Evolutionary conservation across 495 filamentous ascomycete genomes (phyloP), one percentile per base, ranked within the genome.

Genomic region (Opeltia flavorubescens): DNA sequence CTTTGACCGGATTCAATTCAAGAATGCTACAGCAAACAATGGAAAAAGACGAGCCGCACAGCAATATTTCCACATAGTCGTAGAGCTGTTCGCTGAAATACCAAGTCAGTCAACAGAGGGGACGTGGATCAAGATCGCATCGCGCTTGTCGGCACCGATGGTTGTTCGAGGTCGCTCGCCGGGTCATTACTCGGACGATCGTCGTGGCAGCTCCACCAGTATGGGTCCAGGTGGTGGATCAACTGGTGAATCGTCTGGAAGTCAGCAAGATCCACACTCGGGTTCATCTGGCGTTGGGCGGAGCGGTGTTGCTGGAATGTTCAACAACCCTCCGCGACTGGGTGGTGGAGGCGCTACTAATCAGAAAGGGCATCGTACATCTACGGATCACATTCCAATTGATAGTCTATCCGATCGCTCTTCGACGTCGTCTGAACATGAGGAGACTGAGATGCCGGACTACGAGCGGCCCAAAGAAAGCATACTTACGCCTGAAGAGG

Each of bases 1-100:
- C 1, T 96, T 95, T 58, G 89, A 95, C 54, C 78, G 89, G 2
- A 94, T 95, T 35, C 89, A 96, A 56, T 96, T 96, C 70, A 94
- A 94, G 59, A 84, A 84, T 43, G 91, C 89, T 1, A 96, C 89
- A 1, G 87, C 88, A 3, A 96, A 96, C 66, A 96, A 96, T 50
- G 89, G 89, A 20, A 95, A 95, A 59, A 70, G 89, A 44, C 70
- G 89, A 36, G 87, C 89, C 0, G 84, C 85, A 9, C 89, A 95
- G 59, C 89, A 95, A 55, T 95, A 86, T 59, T 96, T 94, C 59
- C 88, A 93, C 52, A 70, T 96, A 25, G 75, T 95, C 25, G 83
- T 95, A 1, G 89, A 95, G 58, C 76, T 96, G 2, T 86, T 79
- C 54, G 89, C 82, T 21, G 83, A 95, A 51, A 68, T 91, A 6